A percentile compares a stretch with the other conserved stretches of the same genome.
Conservation (phyloP, 2,329 filamentous ascomycete species). For the Ascosphaera apis region DNA sequence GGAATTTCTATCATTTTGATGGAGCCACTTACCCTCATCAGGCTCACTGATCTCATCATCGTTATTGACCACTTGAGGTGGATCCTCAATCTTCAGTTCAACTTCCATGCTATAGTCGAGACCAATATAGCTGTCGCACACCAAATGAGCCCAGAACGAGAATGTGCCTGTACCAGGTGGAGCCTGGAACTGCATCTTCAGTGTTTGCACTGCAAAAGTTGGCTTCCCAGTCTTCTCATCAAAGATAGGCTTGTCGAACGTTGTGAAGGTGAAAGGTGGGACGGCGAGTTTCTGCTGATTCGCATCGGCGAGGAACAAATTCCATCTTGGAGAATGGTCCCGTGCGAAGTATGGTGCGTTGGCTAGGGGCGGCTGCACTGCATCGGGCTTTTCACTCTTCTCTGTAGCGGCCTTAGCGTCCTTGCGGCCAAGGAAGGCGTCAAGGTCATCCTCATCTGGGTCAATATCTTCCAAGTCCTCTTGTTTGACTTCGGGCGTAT, state of each 20-base stretch:
- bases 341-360: slow-evolving; percentile 78
- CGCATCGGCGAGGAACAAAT: slow-evolving; percentile 80
- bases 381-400: slow-evolving; percentile 34
- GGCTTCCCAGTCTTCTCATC: slow-evolving; percentile 51
- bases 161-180: slow-evolving; percentile 83
- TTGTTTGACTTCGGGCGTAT: slow-evolving; percentile 52
- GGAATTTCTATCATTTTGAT: neutral
- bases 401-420: slow-evolving; percentile 25
- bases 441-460: slow-evolving; percentile 75
- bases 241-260: slow-evolving; percentile 76
- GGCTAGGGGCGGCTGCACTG: slow-evolving; percentile 59
- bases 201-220: slow-evolving; percentile 82
- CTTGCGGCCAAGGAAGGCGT: slow-evolving; percentile 57
- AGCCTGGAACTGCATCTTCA: slow-evolving; percentile 93
- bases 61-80: slow-evolving; percentile 47
- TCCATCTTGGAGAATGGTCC: slow-evolving; percentile 76
- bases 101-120: slow-evolving; percentile 86
- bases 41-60: slow-evolving; percentile 96
- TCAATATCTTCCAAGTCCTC: slow-evolving; percentile 76
- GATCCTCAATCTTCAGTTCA: slow-evolving; percentile 69
- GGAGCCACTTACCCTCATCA: slow-evolving; percentile 60
- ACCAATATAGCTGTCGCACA: slow-evolving; percentile 88
- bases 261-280: slow-evolving; percentile 82
- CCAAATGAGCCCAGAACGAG: slow-evolving; percentile 78
- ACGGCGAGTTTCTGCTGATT: slow-evolving; percentile 94